Evolutionary conservation across 2,329 filamentous ascomycete species (phyloP).

Genomic region (Tolypocladium album): DNA sequence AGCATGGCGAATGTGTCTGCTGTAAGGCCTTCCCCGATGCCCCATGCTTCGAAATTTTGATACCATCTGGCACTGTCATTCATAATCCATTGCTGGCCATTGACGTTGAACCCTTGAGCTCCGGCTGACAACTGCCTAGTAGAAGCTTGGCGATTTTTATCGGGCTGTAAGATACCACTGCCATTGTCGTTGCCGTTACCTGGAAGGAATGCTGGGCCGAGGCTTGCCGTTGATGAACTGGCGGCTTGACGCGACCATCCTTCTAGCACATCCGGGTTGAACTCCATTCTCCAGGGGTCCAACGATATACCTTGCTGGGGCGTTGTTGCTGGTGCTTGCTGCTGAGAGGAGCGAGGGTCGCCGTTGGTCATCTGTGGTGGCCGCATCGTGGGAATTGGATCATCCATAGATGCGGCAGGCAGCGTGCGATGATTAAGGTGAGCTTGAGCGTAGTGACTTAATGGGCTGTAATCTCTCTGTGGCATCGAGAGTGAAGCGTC

Average conservation of each 20-base stretch:
- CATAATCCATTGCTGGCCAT: constrained; percentile 46
- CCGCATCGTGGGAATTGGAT: constrained; percentile 4
- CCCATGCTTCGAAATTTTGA: constrained; percentile 46
- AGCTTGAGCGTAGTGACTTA: constrained; percentile 20
- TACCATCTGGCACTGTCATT: constrained; percentile 48
- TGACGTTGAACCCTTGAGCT: constrained; percentile 23
- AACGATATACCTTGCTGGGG: constrained; percentile 9
- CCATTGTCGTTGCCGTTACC: not conserved
- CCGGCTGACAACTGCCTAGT: constrained; percentile 2
- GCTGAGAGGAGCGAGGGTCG: not conserved
- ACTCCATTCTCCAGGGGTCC: constrained; percentile 10
- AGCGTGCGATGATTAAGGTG: constrained; percentile 9
- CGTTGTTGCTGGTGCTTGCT: not conserved
- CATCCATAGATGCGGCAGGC: not conserved
- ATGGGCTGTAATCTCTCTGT: constrained; percentile 21
- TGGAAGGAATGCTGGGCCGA: constrained; percentile 1
- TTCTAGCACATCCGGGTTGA: constrained; percentile 12
- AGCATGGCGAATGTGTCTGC: constrained; percentile 19
- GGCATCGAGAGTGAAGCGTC: constrained; percentile 10
- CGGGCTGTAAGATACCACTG: not conserved
- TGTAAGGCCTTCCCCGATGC: constrained; percentile 19
- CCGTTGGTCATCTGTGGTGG: constrained; percentile 1
- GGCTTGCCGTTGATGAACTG: not conserved
- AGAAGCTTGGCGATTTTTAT: constrained; percentile 10
- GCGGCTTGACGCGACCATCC: constrained; percentile 10